phyloP scores from a whole-genome alignment of 192 early-diverging fungal genomes.

The Podila horticola region DNA sequence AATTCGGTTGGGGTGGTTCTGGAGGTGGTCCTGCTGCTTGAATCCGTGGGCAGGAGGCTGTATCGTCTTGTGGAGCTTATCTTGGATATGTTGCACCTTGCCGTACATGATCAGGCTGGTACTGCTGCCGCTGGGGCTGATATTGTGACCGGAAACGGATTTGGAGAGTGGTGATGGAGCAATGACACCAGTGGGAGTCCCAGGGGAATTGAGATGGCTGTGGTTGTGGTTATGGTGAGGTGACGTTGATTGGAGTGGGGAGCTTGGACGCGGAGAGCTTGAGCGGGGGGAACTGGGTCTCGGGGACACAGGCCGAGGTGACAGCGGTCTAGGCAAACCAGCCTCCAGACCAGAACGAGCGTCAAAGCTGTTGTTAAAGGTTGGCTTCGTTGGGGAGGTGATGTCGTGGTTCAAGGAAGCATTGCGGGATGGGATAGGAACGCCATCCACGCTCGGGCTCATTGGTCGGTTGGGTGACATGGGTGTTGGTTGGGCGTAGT shows the following conservation, averaged over 20 bases:
- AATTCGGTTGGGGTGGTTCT: slow-evolving; percentile 40
- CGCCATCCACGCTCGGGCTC: slow-evolving; percentile 17
- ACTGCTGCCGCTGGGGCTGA: slow-evolving; percentile 34
- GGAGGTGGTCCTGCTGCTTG: slow-evolving; percentile 45
- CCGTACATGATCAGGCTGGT: slow-evolving; percentile 40
- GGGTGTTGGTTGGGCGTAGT: neutral
- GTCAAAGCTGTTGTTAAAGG: slow-evolving; percentile 9
- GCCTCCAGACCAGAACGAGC: slow-evolving; percentile 31
- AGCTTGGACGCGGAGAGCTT: slow-evolving; percentile 23
- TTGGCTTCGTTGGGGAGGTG: slow-evolving; percentile 19
- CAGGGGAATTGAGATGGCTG: slow-evolving; percentile 5
- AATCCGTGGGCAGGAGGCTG: slow-evolving; percentile 32
- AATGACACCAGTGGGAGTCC: slow-evolving; percentile 3
- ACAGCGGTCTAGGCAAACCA: slow-evolving; percentile 21
- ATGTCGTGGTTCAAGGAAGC: slow-evolving; percentile 34
- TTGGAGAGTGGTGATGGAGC: slow-evolving; percentile 39
- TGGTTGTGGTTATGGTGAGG: slow-evolving; percentile 21
- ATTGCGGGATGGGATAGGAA: slow-evolving; percentile 39
- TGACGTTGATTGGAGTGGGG: slow-evolving; percentile 20
- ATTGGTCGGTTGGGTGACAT: neutral
- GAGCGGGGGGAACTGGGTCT: slow-evolving; percentile 27
- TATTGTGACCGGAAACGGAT: slow-evolving; percentile 17
- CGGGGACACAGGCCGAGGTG: slow-evolving; percentile 23
- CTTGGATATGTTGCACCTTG: slow-evolving; percentile 34
- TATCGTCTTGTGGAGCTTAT: slow-evolving; percentile 22